phyloP scores from a whole-genome alignment of 202 grass and related monocot genomes.

The Panicum hallii region DNA sequence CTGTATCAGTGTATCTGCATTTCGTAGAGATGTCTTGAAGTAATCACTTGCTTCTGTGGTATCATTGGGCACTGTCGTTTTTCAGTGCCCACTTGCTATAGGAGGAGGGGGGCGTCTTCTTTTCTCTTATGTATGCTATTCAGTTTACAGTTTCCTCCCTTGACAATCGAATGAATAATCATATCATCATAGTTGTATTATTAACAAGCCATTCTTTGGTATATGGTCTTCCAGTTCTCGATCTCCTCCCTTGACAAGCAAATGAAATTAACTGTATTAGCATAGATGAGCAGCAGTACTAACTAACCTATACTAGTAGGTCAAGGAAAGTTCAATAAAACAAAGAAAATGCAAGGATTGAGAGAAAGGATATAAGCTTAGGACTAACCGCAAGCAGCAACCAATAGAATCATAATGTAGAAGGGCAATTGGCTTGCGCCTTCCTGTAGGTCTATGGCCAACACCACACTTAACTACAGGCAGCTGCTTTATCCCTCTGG shows the following conservation, averaged over 20 bases:
- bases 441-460: slow-evolving; percentile 60
- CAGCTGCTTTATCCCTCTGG: slow-evolving; percentile 91
- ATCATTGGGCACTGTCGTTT: slow-evolving; percentile 34
- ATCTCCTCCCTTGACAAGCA: slow-evolving; percentile 76
- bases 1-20: background rate
- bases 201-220: slow-evolving; percentile 49
- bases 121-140: slow-evolving; percentile 63
- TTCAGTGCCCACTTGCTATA: slow-evolving; percentile 54
- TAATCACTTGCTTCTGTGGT: slow-evolving; percentile 27
- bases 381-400: slow-evolving; percentile 77
- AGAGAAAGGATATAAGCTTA: slow-evolving; percentile 27
- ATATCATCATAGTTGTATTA: slow-evolving; percentile 17
- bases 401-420: slow-evolving; percentile 87
- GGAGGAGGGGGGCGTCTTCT: slow-evolving; percentile 47
- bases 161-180: slow-evolving; percentile 17
- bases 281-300: background rate
- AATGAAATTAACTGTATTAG: slow-evolving; percentile 30
- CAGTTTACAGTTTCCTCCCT: slow-evolving; percentile 71
- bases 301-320: background rate
- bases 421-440: slow-evolving; percentile 73
- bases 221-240: slow-evolving; percentile 82
- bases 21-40: background rate
- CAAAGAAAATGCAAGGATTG: slow-evolving; percentile 30
- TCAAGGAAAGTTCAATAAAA: background rate
- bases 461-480: slow-evolving; percentile 85